Evolutionary conservation across 306 rosid genomes (phyloP).

Genomic region (cucumber (Cucumis sativus)): DNA sequence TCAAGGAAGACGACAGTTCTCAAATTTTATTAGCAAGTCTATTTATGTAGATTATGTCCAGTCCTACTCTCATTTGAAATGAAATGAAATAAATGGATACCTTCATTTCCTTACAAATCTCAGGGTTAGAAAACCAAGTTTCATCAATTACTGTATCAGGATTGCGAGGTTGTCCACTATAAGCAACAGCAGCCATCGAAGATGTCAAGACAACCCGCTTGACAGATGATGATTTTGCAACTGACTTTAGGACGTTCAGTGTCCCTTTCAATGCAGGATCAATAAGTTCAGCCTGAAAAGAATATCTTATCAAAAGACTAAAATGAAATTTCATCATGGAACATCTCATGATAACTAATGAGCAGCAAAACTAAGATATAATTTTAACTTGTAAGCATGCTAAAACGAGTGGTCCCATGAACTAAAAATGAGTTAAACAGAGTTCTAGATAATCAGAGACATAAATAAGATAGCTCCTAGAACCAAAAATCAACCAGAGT

Average conservation of each 20-base stretch:
- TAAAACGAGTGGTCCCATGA: background rate
- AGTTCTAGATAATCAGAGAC: background rate
- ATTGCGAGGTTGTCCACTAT: slow-evolving; percentile 20
- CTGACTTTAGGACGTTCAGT: slow-evolving; percentile 35
- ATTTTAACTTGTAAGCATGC: background rate
- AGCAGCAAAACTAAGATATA: background rate
- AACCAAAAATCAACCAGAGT: background rate
- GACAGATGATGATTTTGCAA: slow-evolving; percentile 25
- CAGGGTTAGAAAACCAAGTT: slow-evolving; percentile 40
- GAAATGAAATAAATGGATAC: slow-evolving; percentile 9
- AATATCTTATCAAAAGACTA: background rate
- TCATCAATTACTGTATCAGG: slow-evolving; percentile 36
- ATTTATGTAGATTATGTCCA: background rate
- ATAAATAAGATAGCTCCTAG: background rate
- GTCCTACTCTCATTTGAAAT: background rate
- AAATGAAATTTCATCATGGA: background rate
- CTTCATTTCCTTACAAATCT: slow-evolving; percentile 23
- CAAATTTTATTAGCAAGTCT: background rate
- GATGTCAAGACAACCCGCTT: slow-evolving; percentile 45
- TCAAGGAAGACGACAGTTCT: background rate
- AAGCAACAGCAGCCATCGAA: slow-evolving; percentile 34
- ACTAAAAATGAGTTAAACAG: background rate
- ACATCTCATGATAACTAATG: background rate
- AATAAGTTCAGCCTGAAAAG: slow-evolving; percentile 34
- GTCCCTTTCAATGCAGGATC: slow-evolving; percentile 54